Evolutionary conservation across 768 basidiomycete genomes (phyloP).

Genomic region (Cystofilobasidium macerans): DNA sequence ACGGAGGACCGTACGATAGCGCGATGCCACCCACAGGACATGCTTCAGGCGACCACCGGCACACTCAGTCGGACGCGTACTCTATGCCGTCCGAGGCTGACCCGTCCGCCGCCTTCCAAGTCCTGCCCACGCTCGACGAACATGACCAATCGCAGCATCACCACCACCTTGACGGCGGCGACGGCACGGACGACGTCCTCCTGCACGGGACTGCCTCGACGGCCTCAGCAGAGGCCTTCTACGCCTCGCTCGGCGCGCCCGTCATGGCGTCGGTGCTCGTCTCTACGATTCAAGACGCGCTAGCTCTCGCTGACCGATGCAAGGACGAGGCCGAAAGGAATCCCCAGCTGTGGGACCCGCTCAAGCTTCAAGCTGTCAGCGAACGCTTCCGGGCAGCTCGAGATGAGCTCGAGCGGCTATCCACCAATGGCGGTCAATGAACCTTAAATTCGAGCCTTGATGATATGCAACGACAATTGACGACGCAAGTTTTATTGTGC

Average conservation of each 20-base stretch:
- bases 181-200: too few relatives aligned
- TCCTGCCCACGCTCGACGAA: too few relatives aligned
- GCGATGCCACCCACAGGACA: too few relatives aligned
- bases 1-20: not conserved
- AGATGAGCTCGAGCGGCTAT: conserved; percentile 1
- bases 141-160: not conserved
- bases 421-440: too few relatives aligned
- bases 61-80: too few relatives aligned
- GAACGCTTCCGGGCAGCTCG: not conserved
- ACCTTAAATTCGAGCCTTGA: too few relatives aligned
- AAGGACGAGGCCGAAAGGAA: not conserved
- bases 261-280: not conserved
- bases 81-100: too few relatives aligned
- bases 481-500: too few relatives aligned
- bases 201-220: not conserved
- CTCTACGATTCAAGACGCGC: not conserved
- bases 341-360: not conserved
- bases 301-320: not conserved
- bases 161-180: not conserved
- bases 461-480: too few relatives aligned
- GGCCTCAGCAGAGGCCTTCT: not conserved
- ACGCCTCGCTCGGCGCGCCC: not conserved
- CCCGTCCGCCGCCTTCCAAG: too few relatives aligned
- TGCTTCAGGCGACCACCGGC: too few relatives aligned
- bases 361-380: not conserved